Evolutionary conservation across 495 filamentous ascomycete genomes (phyloP), one percentile per base, ranked within the genome.

Genomic region (Penicillium verhagenii): DNA sequence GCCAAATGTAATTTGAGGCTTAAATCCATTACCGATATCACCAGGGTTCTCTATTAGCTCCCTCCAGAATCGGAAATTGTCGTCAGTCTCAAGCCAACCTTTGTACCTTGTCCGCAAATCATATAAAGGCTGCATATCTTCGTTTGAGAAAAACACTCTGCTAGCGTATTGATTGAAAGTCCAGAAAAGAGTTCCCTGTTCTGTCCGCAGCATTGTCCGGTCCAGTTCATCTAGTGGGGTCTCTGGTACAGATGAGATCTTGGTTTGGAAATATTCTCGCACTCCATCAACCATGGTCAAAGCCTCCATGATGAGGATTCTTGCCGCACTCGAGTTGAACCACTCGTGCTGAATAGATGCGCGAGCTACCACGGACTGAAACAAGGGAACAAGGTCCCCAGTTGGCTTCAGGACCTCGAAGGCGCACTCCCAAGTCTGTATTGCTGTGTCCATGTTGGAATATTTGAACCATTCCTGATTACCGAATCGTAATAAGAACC

Each of bases 381-480:
- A 61, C 4, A 59, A 20, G 4, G 64, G 61, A 13, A 64, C 50
- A 1, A 55, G 31, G 46, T 60, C 61, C 4, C 33, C 53, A 0
- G 56, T 24, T 3, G 56, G 28, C 45, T 51, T 45, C 1, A 31
- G 47, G 1, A 63, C n/a, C 43, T 59, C 60, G 19, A 56, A 59
- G 1, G 49, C 60, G 35, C 56, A 61, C 46, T 64, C 61, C 58
- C 50, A 61, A 1, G 50, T 51, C 6, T 44, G 23, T 35, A 54
- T 20, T 1, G 58, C 52, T 0, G 33, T 47, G 42, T 61, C 52
- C 58, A 64, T 42, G 24, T 56, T 59, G 4, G 53, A 63, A 13
- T 52, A 63, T 23, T 50, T 56, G 44, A 37, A 43, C 60, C 60
- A 59, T 39, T 63, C 60, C 23, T 59, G 53, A 35, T 56, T 39